Evolutionary conservation across 2,329 filamentous ascomycete species (phyloP), one percentile per base, ranked within the genome.

Genomic region (Canariomyces notabilis): DNA sequence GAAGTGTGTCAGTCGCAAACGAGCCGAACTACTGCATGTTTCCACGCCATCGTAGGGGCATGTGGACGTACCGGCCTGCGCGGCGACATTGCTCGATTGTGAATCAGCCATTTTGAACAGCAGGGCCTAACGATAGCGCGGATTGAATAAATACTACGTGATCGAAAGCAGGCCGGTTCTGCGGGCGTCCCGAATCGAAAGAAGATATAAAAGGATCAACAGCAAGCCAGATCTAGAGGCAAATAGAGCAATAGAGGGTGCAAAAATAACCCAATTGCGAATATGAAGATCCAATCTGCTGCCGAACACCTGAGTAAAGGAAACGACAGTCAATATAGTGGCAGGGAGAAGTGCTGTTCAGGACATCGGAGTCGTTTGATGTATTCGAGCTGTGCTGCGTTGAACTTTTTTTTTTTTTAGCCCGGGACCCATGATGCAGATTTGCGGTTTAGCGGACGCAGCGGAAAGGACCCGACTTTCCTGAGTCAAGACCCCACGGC

Each of bases 221-320:
- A 42, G 16, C 23, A 20, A 33, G 48, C 32, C 36, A 46, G 42
- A 42, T 35, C 35, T 14, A 37, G 37, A 50, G 38, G 35, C 14
- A 35, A 40, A 41, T 33, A 37, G 43, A 29, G 20, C 39, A 37
- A 50, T 21, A 48, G 23, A 35, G 29, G 3, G 34, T 31, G 36
- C 45, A 50, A 39, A 50, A 46, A 54, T 42, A 29, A 16, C 47
- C 53, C 55, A 56, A 56, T 55, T 53, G 45, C 43, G 34, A 37
- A 38, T 37, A 37, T 12, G 26, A 49, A 46, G 40, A 26, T 33
- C 14, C 33, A 39, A 49, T 50, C 49, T 34, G 38, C 41, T 46
- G 43, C 43, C 50, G 19, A 26, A 42, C 23, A 45, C 50, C 35
- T 37, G 32, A 37, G 21, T 29, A 19, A 49, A 53, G 47, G 42